Base-by-base conservation (phyloP, 768 basidiomycete genomes). In the Pleurotus sapidus region DNA sequence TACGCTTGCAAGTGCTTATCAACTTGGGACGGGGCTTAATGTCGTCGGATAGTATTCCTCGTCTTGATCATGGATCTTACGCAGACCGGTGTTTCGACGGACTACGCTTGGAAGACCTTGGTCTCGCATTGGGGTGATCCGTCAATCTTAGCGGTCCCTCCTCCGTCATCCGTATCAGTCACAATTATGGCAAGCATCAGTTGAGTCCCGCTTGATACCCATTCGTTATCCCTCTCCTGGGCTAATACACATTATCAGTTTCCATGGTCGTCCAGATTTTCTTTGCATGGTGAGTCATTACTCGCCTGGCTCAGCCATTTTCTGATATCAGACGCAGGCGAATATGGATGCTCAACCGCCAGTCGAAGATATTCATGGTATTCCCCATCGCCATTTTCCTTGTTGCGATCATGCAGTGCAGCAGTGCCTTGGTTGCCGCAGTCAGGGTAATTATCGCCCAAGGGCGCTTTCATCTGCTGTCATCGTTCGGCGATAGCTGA, bases 51-150 rank as follows among this genome's bases (percentile, higher is more conserved):
- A 62, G 58, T 57, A 42, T 59, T 43, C 17, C 34, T 45, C n/a
- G 25, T 60, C 25, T 60, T 63, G 30, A 27, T 59, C 5, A 61
- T 65, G 27, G 65, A 66, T 38, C 38, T 62, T 8, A 57, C 60
- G 6, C 64, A 68, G 37, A 65, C 67, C 7, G 61, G 56, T 1
- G 46, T 63, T 14, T 56, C 62, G 4, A 64, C 65, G 2, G 57
- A 63, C 23, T 59, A 57, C 25, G 59, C 63, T 5, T 68, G 65
- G 65, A 59, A 53, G 24, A 61, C 59, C 23, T 49, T 65, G 23
- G 58, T 68, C 17, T 50, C 43, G 17, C 47, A 49, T 8, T 68
- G 65, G 65, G 61, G 61, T 20, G 59, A 66, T 46, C 58, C 58
- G 14, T 45, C 24, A 1, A 51, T 56, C 14, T 60, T 68, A 38